phyloP scores from a whole-genome alignment of 352 stramenopile species.

The Globisporangium irregulare region DNA sequence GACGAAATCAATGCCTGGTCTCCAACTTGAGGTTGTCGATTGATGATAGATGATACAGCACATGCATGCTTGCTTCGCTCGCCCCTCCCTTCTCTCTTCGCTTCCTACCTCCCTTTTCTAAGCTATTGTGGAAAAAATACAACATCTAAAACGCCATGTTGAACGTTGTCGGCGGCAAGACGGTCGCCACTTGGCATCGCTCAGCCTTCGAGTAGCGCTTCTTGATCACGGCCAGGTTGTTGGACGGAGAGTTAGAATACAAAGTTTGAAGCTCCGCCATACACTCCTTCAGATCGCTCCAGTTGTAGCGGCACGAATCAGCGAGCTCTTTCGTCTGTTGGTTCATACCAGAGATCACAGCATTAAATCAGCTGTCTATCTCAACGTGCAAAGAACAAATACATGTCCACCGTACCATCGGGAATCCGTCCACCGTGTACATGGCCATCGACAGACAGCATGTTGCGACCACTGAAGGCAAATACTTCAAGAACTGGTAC shows the following conservation, averaged over 20 bases:
- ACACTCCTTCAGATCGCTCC: constrained; percentile 76
- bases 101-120: constrained; percentile 7
- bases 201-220: constrained; percentile 88
- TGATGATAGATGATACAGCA: constrained; percentile 1
- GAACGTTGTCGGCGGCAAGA: constrained; percentile 70
- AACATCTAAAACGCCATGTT: constrained; percentile 78
- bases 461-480: constrained; percentile 81
- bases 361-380: not conserved
- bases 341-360: not conserved
- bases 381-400: not conserved
- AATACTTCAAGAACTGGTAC: constrained; percentile 84
- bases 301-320: constrained; percentile 77
- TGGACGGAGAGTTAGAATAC: constrained; percentile 77
- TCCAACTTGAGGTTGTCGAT: not conserved
- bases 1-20: not conserved
- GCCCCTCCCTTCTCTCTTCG: not conserved
- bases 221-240: constrained; percentile 85
- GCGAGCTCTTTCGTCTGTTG: constrained; percentile 74
- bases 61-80: not conserved
- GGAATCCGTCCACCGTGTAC: constrained; percentile 79
- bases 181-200: constrained; percentile 68
- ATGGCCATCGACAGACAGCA: constrained; percentile 86
- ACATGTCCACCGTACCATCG: constrained; percentile 40
- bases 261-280: constrained; percentile 79
- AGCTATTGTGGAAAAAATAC: constrained; percentile 18